A percentile compares a stretch with the other conserved stretches of the same genome.
Evolutionary conservation across 305 asterid species (phyloP).

Genomic region (Coffea humblotiana): DNA sequence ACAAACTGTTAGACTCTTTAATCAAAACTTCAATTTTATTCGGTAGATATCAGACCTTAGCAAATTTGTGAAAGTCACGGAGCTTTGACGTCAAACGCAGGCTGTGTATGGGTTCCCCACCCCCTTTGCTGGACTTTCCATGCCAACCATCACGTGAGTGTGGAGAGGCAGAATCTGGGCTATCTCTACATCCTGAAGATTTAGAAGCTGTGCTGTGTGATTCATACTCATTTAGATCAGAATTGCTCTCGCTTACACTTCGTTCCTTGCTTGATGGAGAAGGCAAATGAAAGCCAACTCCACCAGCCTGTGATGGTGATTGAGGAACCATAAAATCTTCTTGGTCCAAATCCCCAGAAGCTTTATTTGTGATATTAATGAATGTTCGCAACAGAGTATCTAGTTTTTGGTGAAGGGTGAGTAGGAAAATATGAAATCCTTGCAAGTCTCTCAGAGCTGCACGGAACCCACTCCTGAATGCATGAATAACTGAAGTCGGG

Average conservation of each 20-base stretch:
- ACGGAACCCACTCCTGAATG: conserved; percentile 84
- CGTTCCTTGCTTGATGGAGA: conserved; percentile 68
- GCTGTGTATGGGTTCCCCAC: conserved; percentile 75
- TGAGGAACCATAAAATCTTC: conserved; percentile 66
- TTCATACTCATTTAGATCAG: conserved; percentile 61
- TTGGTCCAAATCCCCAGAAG: conserved; percentile 69
- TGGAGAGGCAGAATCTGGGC: conserved; percentile 66
- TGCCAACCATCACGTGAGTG: conserved; percentile 70
- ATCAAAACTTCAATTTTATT: not conserved
- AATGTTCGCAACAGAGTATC: conserved; percentile 68
- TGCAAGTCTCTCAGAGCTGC: conserved; percentile 88
- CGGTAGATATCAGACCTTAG: conserved; percentile 61
- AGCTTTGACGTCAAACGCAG: conserved; percentile 83
- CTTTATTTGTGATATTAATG: conserved; percentile 56
- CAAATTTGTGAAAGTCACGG: conserved; percentile 87
- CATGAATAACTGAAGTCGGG: conserved; percentile 58
- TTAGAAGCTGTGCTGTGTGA: conserved; percentile 46
- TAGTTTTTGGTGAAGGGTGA: conserved; percentile 91
- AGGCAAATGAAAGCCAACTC: conserved; percentile 36
- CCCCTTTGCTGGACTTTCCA: conserved; percentile 62
- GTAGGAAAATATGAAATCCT: conserved; percentile 93
- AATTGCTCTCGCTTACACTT: conserved; percentile 37
- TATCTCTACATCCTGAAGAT: conserved; percentile 64
- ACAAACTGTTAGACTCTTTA: not conserved
- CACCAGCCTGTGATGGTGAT: conserved; percentile 54